Evolutionary conservation across 345 rosid species (phyloP), one percentile per base, ranked within the genome.

Genomic region (Noccaea bulbosa): DNA sequence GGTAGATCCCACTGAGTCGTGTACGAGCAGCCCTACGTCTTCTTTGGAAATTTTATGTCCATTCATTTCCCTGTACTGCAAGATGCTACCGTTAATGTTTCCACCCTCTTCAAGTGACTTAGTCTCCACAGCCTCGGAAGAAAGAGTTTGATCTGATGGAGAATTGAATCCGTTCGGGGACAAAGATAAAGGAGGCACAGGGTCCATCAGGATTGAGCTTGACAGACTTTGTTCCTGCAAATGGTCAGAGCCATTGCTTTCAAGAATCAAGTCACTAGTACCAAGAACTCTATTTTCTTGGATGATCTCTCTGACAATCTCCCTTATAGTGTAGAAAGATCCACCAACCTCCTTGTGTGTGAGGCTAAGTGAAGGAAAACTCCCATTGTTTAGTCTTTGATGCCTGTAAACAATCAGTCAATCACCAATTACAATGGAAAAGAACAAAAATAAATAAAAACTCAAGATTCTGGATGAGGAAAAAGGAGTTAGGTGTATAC

Each of bases 301-400:
- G 70, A 94, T 94, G 10, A 94, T 79, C 82, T 94, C 99, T 15
- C 99, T 87, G 43, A 94, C 90, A 80, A 94, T 91, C 85, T 94
- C 99, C 52, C 99, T 78, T 10, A 94, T 79, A 0, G 88, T 94
- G 77, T 94, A 94, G 81, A 94, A 94, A 47, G 99, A 91, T 5
- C 97, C 99, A 61, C 97, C 99, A 37, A 91, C 95, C 84, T 89
- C 93, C 82, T 83, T 91, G 71, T 94, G 99, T 9, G 97, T 88
- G 62, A 94, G 93, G 61, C 79, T 89, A 65, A 89, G 84, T 6
- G 96, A 85, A 62, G 93, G 95, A 72, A 94, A 91, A 65, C 56
- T 83, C 56, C 97, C 94, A 78, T 77, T 78, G 82, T 94, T 86
- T 51, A 70, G 74, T 5, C 65, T 79, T 70, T 94, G 99, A 73